phyloP scores from a whole-genome alignment of 176 grass and related monocot genomes.

The Echinochloa phyllopogon region DNA sequence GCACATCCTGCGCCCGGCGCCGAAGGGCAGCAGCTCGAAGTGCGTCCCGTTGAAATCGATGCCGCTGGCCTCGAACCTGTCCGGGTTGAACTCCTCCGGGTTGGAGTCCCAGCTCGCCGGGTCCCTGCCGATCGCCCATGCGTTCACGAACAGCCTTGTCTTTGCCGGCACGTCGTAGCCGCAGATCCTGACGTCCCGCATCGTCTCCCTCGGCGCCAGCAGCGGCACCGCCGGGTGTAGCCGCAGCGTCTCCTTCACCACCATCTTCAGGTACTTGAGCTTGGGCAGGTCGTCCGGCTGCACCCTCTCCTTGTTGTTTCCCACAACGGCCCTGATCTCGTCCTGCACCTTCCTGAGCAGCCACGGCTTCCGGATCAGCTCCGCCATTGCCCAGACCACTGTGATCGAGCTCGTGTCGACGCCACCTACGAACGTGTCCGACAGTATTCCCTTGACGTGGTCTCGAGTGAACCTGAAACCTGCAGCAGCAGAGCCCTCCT shows the following conservation, averaged over 20 bases:
- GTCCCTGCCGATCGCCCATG: conserved; percentile 47
- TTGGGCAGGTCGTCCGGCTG: conserved; percentile 1
- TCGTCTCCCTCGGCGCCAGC: no score
- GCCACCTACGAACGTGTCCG: conserved; percentile 1
- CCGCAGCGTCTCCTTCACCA: conserved; percentile 44
- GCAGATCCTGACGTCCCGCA: no score
- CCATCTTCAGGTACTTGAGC: conserved; percentile 45
- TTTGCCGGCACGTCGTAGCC: no score
- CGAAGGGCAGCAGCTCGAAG: conserved; percentile 47
- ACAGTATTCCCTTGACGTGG: conserved; percentile 33
- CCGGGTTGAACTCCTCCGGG: conserved; percentile 47
- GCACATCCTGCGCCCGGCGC: conserved; percentile 45
- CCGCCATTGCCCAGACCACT: conserved; percentile 46
- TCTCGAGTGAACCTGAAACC: conserved; percentile 50
- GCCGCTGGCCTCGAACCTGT: conserved; percentile 15
- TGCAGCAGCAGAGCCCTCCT: no score
- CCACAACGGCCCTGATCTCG: conserved; percentile 28
- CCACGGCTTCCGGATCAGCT: conserved; percentile 6
- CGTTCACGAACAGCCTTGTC: no score
- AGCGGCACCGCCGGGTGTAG: conserved; percentile 36
- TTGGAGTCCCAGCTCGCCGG: conserved; percentile 34
- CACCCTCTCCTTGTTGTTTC: neutral
- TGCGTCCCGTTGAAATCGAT: conserved; percentile 31
- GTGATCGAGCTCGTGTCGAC: conserved; percentile 39
- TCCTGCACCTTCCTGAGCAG: conserved; percentile 31